Evolutionary conservation across 352 stramenopile genomes (phyloP).

Genomic region (Phytophthora quininea): DNA sequence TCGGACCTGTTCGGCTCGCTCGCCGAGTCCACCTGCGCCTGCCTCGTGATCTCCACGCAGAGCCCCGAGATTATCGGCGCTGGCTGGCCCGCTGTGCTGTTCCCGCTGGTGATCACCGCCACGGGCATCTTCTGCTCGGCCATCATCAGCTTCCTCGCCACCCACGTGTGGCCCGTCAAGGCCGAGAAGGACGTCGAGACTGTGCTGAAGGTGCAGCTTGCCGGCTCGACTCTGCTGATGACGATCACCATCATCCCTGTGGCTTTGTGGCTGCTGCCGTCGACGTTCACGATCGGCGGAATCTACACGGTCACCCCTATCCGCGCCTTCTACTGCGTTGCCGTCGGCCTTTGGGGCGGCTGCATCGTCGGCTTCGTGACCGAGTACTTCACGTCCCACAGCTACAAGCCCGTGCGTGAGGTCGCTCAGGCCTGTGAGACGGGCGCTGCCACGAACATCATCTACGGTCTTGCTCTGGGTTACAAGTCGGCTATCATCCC

Average conservation of each 20-base stretch:
- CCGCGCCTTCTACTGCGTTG: slow-evolving; percentile 93
- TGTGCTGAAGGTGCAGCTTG: slow-evolving; percentile 98
- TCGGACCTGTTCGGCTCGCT: slow-evolving; percentile 99
- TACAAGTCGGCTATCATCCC: slow-evolving; percentile 99
- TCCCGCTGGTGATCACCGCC: slow-evolving; percentile 96
- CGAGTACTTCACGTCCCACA: slow-evolving; percentile 99
- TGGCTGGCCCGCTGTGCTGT: slow-evolving; percentile 96
- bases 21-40: slow-evolving; percentile 98
- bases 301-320: slow-evolving; percentile 84
- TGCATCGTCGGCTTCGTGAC: slow-evolving; percentile 99
- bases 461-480: slow-evolving; percentile 99
- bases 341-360: slow-evolving; percentile 95
- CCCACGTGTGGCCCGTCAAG: slow-evolving; percentile 95
- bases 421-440: slow-evolving; percentile 98
- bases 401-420: slow-evolving; percentile 95
- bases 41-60: slow-evolving; percentile 96
- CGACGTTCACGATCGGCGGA: slow-evolving; percentile 87
- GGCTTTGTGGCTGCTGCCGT: slow-evolving; percentile 91
- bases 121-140: slow-evolving; percentile 98
- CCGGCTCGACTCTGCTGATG: slow-evolving; percentile 97
- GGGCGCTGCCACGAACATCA: slow-evolving; percentile 99
- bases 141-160: slow-evolving; percentile 97
- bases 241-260: slow-evolving; percentile 92
- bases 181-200: slow-evolving; percentile 96
- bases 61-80: slow-evolving; percentile 89